Percentiles rank a stretch among this genome's conserved stretches.
phyloP scores from a whole-genome alignment of 768 basidiomycete species.

The Lactarius psammicola region DNA sequence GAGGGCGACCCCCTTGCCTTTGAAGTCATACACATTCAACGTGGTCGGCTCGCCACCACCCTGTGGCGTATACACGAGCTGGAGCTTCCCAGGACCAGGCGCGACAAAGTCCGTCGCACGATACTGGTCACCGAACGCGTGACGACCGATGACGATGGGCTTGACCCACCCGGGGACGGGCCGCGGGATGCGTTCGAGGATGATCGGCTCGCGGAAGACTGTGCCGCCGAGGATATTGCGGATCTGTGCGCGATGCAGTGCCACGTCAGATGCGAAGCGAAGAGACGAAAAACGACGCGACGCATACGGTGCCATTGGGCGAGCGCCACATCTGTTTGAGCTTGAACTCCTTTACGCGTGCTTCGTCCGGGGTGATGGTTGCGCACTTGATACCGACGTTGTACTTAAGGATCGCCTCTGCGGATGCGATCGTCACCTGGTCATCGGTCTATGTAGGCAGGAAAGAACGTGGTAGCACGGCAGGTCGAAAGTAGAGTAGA shows the following conservation, averaged over 20 bases:
- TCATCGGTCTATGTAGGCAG: constrained; percentile 73
- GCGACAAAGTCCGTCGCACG: constrained; percentile 91
- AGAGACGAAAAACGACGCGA: background rate
- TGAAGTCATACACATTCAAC: constrained; percentile 91
- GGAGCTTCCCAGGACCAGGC: constrained; percentile 90
- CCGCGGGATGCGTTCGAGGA: constrained; percentile 84
- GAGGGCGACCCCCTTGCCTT: constrained; percentile 89
- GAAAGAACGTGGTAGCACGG: background rate
- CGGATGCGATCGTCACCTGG: constrained; percentile 88
- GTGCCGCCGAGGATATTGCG: constrained; percentile 98
- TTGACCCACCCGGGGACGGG: constrained; percentile 97
- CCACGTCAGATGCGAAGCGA: constrained; percentile 17
- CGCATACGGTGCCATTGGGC: constrained; percentile 86
- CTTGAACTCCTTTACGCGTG: constrained; percentile 93
- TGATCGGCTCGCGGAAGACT: constrained; percentile 98
- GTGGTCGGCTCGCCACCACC: constrained; percentile 66
- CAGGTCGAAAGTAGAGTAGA: background rate
- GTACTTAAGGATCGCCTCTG: constrained; percentile 91
- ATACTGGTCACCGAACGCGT: constrained; percentile 98
- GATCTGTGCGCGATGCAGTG: constrained; percentile 49
- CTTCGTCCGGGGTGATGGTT: constrained; percentile 98
- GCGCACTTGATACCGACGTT: constrained; percentile 99
- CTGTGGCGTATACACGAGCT: constrained; percentile 83
- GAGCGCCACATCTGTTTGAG: constrained; percentile 99
- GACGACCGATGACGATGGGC: constrained; percentile 94